Evolutionary conservation across 495 filamentous ascomycete species (phyloP).

Genomic region (Extremus antarcticus): DNA sequence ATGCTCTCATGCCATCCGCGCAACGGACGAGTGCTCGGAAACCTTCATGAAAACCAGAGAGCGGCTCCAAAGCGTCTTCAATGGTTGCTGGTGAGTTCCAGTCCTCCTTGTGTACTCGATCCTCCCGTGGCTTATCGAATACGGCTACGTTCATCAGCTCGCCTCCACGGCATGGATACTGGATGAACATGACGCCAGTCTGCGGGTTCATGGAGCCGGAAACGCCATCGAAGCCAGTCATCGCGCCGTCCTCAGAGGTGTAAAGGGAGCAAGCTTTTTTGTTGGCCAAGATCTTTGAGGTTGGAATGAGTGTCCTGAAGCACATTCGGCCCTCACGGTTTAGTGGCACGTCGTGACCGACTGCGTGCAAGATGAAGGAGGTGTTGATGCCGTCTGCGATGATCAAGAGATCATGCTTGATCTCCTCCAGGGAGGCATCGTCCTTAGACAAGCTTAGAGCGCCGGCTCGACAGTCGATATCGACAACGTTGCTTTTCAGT

Average conservation of each 20-base stretch:
- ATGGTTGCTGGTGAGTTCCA: slow-evolving; percentile 7
- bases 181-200: slow-evolving; percentile 27
- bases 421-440: slow-evolving; percentile 26
- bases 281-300: slow-evolving; percentile 28
- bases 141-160: slow-evolving; percentile 37
- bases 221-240: slow-evolving; percentile 17
- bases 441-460: slow-evolving; percentile 13
- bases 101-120: slow-evolving; percentile 6
- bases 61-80: slow-evolving; percentile 5
- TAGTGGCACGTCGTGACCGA: background rate
- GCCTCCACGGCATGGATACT: slow-evolving; percentile 39
- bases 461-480: slow-evolving; percentile 33
- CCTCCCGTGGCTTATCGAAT: slow-evolving; percentile 29
- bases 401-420: slow-evolving; percentile 36
- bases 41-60: slow-evolving; percentile 7
- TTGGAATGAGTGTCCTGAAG: slow-evolving; percentile 40
- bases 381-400: slow-evolving; percentile 42
- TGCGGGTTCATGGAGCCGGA: slow-evolving; percentile 23
- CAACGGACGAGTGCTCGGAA: background rate
- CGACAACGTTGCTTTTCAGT: slow-evolving; percentile 23
- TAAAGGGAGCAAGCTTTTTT: slow-evolving; percentile 24
- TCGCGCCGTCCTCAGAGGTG: slow-evolving; percentile 20
- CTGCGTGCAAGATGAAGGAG: slow-evolving; percentile 9
- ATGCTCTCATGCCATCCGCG: slow-evolving; percentile 10
- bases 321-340: slow-evolving; percentile 24